A percentile compares a stretch with the other conserved stretches of the same genome.
Evolutionary conservation across 805 yeast genomes (phyloP).

Genomic region (Yamadazyma scolyti): DNA sequence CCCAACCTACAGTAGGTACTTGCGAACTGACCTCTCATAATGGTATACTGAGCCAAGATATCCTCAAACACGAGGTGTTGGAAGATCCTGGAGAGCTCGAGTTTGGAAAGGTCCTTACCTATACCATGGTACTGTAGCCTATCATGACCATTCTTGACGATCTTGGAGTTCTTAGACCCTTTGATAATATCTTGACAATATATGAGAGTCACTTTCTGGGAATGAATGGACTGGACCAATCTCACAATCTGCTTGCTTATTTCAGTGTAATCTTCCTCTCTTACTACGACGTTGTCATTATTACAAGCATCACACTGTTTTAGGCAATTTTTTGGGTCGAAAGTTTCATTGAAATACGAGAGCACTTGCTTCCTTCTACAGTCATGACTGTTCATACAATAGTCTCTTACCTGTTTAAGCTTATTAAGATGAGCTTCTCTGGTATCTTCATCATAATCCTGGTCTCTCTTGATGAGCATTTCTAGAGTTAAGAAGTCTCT

Average conservation of each 20-base stretch:
- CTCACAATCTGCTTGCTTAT: constrained; percentile 56
- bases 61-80: constrained; percentile 69
- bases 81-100: constrained; percentile 77
- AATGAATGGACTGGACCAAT: constrained; percentile 55
- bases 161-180: constrained; percentile 65
- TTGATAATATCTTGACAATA: constrained; percentile 81
- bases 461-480: constrained; percentile 73
- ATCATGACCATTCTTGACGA: constrained; percentile 62
- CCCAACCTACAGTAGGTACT: too few species aligned
- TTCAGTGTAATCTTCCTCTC: constrained; percentile 64
- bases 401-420: constrained; percentile 79
- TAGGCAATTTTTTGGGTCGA: constrained; percentile 61
- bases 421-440: constrained; percentile 76
- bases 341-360: constrained; percentile 84
- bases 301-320: constrained; percentile 86
- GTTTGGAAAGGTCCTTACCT: constrained; percentile 61
- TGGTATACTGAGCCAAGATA: constrained; percentile 65
- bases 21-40: constrained; percentile 76
- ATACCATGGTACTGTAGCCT: constrained; percentile 59
- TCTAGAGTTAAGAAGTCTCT: constrained; percentile 77
- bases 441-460: constrained; percentile 56
- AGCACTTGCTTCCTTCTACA: constrained; percentile 87
- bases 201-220: constrained; percentile 64
- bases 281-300: constrained; percentile 30
- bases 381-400: constrained; percentile 87